phyloP scores from a whole-genome alignment of 371 early-diverging fungal genomes.

The Dinochytrium kinnereticum region DNA sequence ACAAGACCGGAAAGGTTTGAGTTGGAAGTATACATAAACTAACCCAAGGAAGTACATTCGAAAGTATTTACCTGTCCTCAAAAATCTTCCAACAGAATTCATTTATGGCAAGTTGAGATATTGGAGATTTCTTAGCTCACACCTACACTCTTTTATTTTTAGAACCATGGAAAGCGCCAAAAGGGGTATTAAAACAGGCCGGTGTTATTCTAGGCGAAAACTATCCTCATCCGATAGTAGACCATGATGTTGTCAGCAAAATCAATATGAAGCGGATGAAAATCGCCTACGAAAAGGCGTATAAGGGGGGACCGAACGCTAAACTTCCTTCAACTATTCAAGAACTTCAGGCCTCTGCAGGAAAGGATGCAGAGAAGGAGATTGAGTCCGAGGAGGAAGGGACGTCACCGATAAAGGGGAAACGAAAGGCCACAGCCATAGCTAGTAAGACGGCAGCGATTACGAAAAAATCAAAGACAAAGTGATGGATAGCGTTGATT shows the following conservation, averaged over 20 bases:
- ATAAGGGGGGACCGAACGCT: neutral
- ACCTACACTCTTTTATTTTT: neutral
- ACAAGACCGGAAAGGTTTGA: slow-evolving; percentile 31
- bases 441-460: neutral
- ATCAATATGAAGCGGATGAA: slow-evolving; percentile 38
- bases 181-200: slow-evolving; percentile 30
- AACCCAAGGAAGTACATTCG: slow-evolving; percentile 20
- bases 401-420: neutral
- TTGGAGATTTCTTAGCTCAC: neutral
- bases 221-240: slow-evolving; percentile 43
- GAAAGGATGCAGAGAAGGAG: neutral
- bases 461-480: slow-evolving; percentile 4
- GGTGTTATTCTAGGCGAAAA: slow-evolving; percentile 39
- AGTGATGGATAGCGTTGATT: neutral
- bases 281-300: slow-evolving; percentile 23
- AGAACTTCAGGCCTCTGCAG: neutral
- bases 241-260: slow-evolving; percentile 33
- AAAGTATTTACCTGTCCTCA: slow-evolving; percentile 36
- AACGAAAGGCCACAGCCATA: neutral
- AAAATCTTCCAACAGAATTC: slow-evolving; percentile 38
- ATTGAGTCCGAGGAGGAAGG: slow-evolving; percentile 2
- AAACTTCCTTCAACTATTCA: neutral
- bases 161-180: slow-evolving; percentile 45
- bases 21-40: neutral
- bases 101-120: slow-evolving; percentile 21